Evolutionary conservation across 352 stramenopile genomes (phyloP).

Genomic region (Lagenidium giganteum): DNA sequence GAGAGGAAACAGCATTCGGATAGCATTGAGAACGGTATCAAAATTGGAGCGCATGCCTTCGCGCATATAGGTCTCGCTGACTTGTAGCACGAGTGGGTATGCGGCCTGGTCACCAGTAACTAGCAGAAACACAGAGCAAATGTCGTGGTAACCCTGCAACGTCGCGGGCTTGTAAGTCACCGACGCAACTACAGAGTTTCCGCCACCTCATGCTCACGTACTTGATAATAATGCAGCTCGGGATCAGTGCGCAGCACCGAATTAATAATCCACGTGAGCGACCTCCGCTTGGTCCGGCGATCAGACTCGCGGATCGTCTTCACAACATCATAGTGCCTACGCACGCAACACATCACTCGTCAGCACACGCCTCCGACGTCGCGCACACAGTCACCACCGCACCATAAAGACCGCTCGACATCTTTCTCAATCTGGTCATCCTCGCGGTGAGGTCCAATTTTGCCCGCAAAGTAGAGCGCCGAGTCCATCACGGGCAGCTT

Average conservation of each 20-base stretch:
- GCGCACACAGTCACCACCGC: not conserved
- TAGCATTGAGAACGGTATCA: conserved; percentile 49
- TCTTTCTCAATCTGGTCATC: conserved; percentile 60
- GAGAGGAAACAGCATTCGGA: conserved; percentile 50
- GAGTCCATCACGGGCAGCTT: conserved; percentile 2
- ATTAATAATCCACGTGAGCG: conserved; percentile 44
- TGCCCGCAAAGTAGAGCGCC: conserved; percentile 7
- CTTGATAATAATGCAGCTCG: conserved; percentile 64
- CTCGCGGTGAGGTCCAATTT: conserved; percentile 27
- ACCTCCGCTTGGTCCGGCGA: conserved; percentile 33
- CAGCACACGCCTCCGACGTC: not conserved
- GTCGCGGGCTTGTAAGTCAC: no score
- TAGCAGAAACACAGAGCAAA: conserved; percentile 75
- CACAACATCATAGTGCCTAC: conserved; percentile 56
- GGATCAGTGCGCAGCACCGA: conserved; percentile 28
- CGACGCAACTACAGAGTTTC: not conserved
- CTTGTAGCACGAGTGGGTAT: conserved; percentile 47
- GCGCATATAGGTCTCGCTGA: conserved; percentile 78
- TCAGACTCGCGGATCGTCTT: conserved; percentile 42
- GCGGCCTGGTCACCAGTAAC: conserved; percentile 53
- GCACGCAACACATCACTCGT: not conserved
- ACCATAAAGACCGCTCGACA: conserved; percentile 64
- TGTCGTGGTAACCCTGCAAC: conserved; percentile 86
- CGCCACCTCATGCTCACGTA: not conserved
- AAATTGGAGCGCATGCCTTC: conserved; percentile 82